Base-by-base conservation (phyloP, 2,329 filamentous ascomycete genomes). In the Acarospora socialis region DNA sequence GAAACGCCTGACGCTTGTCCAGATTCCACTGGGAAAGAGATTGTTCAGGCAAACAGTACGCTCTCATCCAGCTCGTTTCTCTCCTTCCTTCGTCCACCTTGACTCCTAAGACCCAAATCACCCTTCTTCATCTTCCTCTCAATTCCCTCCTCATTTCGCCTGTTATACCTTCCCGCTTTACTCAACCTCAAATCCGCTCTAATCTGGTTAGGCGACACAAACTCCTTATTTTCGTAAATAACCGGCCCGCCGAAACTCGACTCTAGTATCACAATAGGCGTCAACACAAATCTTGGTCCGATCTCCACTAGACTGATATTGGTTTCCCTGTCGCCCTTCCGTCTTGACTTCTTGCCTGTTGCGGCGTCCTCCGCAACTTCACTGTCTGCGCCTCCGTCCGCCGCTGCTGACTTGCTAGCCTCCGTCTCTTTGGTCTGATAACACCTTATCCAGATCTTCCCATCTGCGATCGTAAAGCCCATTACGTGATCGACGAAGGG, bases 191-290 rank as follows among this genome's bases (percentile, higher is more conserved):
- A 56, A 42, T 95, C 90, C 23, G 82, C 67, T 43, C 90, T 70
- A 42, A 95, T 73, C 59, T 94, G 82, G 70, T 98, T 98, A 7
- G 90, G 90, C 44, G 80, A 90, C 33, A 98, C 81, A 48, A 93
- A 98, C 55, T 93, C 79, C 66, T 83, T 90, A 64, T 95, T 95
- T 65, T 95, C 83, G 60, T 92, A 98, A 50, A 98, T 92, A 43
- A 95, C 83, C 3, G 90, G 87, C 0, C 90, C 90, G 33, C 87
- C 87, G 46, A 98, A 95, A 39, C 81, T 86, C 25, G 83, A 84
- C 54, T 98, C 90, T 46, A 92, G 75, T 44, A 95, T 93, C 35
- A 95, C 76, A 43, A 94, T 94, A 1, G 90, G 87, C 16, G 84
- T 94, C 30, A 94, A 64, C 18, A 94, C 84, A 45, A 94, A 87